Base-by-base conservation (phyloP, 768 basidiomycete genomes). In the Leccinum obscurum region DNA sequence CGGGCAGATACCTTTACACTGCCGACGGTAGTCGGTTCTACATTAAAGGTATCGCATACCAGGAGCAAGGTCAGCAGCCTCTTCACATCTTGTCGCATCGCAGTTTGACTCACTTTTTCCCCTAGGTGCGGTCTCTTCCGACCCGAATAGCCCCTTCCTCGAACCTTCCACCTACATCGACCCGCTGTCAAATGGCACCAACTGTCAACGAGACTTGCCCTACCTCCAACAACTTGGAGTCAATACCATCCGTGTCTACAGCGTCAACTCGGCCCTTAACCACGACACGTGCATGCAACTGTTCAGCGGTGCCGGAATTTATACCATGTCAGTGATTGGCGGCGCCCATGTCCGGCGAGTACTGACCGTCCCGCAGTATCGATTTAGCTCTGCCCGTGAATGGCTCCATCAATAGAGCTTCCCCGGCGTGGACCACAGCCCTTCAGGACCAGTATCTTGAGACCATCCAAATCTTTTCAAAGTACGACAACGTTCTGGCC, bases 401-500 rank as follows among this genome's bases (percentile, higher is more conserved):
- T 68, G 94, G 93, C 41, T 93, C 92, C 34, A 90, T 92, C 63
- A 83, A 93, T 74, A 86, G 93, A 34, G 66, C 72, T 44, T 68
- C 77, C 30, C 94, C 94, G 0, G 72, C 87, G 0, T 96, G 94
- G 94, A 81, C 87, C 0, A 90, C 89, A 6, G 90, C 86, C 69
- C 76, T 95, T n/a, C 76, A 91, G 37, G 82, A 93, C 70, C 80
- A 85, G 60, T 97, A 95, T 74, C 80, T 89, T 61, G 70, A 71
- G 30, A 96, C 93, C 28, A 90, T 96, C 66, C 80, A 92, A 63
- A 79, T 77, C 0, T 95, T 95, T 79, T 80, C 80, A 70, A 85
- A 90, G 72, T 97, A 96, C 67, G 85, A 92, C 79, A 97, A 97
- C 65, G 84, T 97, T 15, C 77, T 96, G 58, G 94, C 87, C 11